Base-by-base conservation (phyloP, 2,329 filamentous ascomycete species). In the Paraphoma chrysanthemicola region DNA sequence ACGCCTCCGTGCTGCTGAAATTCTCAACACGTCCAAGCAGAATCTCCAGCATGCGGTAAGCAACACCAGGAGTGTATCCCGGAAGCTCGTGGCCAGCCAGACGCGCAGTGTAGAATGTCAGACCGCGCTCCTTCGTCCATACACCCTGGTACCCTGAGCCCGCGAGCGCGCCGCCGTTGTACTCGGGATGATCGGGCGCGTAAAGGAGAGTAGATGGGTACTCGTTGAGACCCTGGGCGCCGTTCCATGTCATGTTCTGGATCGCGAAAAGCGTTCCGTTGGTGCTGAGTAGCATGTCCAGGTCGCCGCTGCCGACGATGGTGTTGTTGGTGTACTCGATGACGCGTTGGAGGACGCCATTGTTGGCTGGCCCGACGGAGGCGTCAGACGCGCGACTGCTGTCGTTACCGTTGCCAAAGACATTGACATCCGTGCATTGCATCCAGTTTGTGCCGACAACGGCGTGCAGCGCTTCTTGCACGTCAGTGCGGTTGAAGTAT, bases 221-320 rank as follows among this genome's bases (percentile, higher is more conserved):
- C 5, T 67, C 54, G 23, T 80, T 76, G 42, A 85, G 78, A 10
- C 82, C 82, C 48, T 82, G 79, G 2, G 67, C 57, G 12, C 82
- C 82, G 63, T 82, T 79, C 81, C 82, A 84, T 2, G 82, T 85
- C 74, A 83, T 79, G 69, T 85, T 85, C 65, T 85, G 82, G 39
- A 85, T 74, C 3, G 80, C 78, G 17, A 85, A 73, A 4, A 85
- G 73, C 0, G 82, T 85, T 2, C 82, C 82, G 62, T 85, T 83
- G 29, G 81, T 81, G 46, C 75, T 71, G 45, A 85, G 77, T 4
- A 82, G 67, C 67, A 80, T 78, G 67, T 85, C 83, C 14, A 83
- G 74, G 51, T 81, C 77, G 6, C 80, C 82, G 45, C 75, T 78
- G 38, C 80, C 79, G 55, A 85, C 79, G 50, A 85, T 76, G 39